Conservation (phyloP, 805 yeast species). For the Saccharomycopsis sp. region DNA sequence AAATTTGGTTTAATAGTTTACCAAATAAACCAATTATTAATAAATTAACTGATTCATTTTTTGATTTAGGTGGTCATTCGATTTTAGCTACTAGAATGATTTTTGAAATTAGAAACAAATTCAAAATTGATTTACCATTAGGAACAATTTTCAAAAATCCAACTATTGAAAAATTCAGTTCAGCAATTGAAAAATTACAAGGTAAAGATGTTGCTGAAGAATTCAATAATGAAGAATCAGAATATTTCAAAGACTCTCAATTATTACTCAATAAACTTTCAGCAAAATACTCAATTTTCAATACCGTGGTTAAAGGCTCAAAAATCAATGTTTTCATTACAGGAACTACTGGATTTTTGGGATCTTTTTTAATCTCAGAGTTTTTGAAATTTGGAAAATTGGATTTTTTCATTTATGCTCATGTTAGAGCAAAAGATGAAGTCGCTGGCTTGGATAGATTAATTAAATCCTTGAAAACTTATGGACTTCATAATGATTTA, state of each 20-base stretch:
- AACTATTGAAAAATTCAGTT: constrained; percentile 69
- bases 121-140: constrained; percentile 75
- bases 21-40: constrained; percentile 79
- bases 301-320: constrained; percentile 26
- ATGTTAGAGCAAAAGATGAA: constrained; percentile 74
- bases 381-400: constrained; percentile 45
- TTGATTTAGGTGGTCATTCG: constrained; percentile 97
- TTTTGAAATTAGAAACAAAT: constrained; percentile 72
- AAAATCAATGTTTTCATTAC: constrained; percentile 68
- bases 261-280: constrained; percentile 34
- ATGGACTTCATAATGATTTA: constrained; percentile 71
- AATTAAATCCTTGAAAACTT: constrained; percentile 62
- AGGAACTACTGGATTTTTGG: constrained; percentile 95
- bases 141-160: constrained; percentile 88
- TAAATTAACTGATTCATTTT: constrained; percentile 77
- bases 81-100: constrained; percentile 96
- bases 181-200: constrained; percentile 33
- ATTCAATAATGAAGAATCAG: constrained; percentile 25
- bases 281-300: constrained; percentile 34
- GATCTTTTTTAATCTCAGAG: constrained; percentile 78
- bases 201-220: constrained; percentile 2
- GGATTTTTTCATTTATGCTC: constrained; percentile 63
- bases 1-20: constrained; percentile 75
- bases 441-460: constrained; percentile 69
- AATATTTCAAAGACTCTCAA: constrained; percentile 70